Conservation (phyloP, 257 asterid species). For the Fraxinus americana region DNA sequence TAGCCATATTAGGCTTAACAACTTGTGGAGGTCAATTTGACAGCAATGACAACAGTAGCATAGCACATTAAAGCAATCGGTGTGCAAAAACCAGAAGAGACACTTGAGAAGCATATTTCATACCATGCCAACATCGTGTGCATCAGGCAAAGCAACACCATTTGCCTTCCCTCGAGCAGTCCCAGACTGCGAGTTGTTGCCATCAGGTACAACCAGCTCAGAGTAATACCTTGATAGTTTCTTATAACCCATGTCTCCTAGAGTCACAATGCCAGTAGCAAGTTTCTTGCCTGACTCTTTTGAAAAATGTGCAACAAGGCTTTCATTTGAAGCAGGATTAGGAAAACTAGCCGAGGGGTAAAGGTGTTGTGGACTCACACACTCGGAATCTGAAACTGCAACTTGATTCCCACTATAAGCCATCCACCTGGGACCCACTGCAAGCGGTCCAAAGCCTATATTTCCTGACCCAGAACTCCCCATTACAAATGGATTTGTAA, state of each 20-base stretch:
- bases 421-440: conserved; percentile 92
- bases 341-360: conserved; percentile 57
- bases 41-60: neutral
- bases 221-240: conserved; percentile 86
- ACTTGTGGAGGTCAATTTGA: neutral
- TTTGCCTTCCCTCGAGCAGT: conserved; percentile 25
- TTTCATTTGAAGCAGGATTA: conserved; percentile 64
- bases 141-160: conserved; percentile 10
- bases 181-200: conserved; percentile 53
- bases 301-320: conserved; percentile 88
- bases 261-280: conserved; percentile 83
- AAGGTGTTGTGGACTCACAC: conserved; percentile 80
- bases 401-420: conserved; percentile 91
- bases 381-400: conserved; percentile 55
- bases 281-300: conserved; percentile 91
- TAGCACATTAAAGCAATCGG: neutral
- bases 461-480: conserved; percentile 54
- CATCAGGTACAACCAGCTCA: conserved; percentile 58
- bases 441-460: conserved; percentile 86
- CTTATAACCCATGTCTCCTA: conserved; percentile 88
- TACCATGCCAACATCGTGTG: conserved; percentile 85
- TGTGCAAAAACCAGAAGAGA: neutral
- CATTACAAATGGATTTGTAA: conserved; percentile 70
- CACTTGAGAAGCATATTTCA: conserved; percentile 13
- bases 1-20: too few species aligned